Conservation (phyloP, 306 rosid species). For the Phaseolus lunatus region DNA sequence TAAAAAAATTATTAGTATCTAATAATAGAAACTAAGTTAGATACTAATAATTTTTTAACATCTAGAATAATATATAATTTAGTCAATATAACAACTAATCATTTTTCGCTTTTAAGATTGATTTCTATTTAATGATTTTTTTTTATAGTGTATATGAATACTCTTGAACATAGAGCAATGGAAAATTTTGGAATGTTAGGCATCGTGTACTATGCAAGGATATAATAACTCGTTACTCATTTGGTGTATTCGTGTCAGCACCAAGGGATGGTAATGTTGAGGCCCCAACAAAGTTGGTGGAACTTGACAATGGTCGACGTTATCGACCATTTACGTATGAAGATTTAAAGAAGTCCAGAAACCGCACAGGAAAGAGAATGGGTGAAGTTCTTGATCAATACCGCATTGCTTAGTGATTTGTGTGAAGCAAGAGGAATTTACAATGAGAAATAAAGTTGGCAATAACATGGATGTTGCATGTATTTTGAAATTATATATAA, state of each 20-base stretch:
- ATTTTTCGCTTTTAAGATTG: no score
- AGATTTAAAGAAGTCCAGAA: not conserved
- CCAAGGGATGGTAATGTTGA: constrained; percentile 29
- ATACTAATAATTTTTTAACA: no score
- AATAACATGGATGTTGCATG: not conserved
- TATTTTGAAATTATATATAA: no score
- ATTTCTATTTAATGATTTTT: no score
- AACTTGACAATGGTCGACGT: not conserved
- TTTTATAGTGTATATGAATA: no score
- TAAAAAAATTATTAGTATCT: no score
- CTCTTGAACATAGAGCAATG: constrained; percentile 37
- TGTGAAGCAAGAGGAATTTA: no score
- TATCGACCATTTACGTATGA: not conserved
- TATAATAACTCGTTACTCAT: constrained; percentile 25
- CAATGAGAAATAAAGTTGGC: not conserved
- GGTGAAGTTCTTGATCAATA: not conserved
- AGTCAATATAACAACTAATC: no score
- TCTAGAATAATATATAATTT: no score
- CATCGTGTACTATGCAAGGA: constrained; percentile 53
- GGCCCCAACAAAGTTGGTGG: constrained; percentile 36
- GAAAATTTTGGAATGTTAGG: constrained; percentile 48
- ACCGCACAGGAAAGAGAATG: not conserved
- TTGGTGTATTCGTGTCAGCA: constrained; percentile 42
- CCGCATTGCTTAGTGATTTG: not conserved
- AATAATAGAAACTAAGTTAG: no score